These are phyloP conservation scores for Isabelozyma heimii DNA, from an alignment of 805 yeast species.

Conservation along the genomic window DNA sequence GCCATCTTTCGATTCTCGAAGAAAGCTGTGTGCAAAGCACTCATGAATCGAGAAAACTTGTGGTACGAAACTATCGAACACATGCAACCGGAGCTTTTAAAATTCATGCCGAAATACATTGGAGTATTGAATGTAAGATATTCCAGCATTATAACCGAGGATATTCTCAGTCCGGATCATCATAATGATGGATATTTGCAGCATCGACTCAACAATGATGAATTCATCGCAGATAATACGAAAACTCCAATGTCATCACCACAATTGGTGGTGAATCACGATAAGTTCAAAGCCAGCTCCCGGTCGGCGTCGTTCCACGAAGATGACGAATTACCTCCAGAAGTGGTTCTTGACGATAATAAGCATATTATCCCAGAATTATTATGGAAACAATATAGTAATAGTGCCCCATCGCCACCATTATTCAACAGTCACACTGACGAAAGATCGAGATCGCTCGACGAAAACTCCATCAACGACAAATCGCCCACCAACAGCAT, in stretches of 20 bases:
- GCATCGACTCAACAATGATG: background rate
- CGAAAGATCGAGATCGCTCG: background rate
- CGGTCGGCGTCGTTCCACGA: constrained; percentile 6
- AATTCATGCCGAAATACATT: constrained; percentile 90
- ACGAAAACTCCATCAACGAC: background rate
- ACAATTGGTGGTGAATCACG: background rate
- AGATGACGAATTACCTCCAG: constrained; percentile 50
- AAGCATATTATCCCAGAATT: constrained; percentile 88
- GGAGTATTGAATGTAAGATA: constrained; percentile 94
- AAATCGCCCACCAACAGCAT: background rate
- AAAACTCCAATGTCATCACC: background rate
- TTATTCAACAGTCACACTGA: constrained; percentile 2
- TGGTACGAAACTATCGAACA: constrained; percentile 90
- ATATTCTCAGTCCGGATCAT: constrained; percentile 1
- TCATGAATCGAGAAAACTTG: constrained; percentile 83
- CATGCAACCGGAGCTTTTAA: constrained; percentile 69
- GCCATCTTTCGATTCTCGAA: constrained; percentile 91
- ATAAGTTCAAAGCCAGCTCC: background rate
- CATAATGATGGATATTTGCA: background rate
- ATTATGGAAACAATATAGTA: constrained; percentile 61
- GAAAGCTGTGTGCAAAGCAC: constrained; percentile 89
- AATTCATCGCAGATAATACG: background rate
- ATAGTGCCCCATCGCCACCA: constrained; percentile 16
- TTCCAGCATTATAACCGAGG: constrained; percentile 43
- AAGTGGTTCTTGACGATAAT: constrained; percentile 89